phyloP scores from a whole-genome alignment of 768 basidiomycete species.

The Brasilioporus rufonigricans region DNA sequence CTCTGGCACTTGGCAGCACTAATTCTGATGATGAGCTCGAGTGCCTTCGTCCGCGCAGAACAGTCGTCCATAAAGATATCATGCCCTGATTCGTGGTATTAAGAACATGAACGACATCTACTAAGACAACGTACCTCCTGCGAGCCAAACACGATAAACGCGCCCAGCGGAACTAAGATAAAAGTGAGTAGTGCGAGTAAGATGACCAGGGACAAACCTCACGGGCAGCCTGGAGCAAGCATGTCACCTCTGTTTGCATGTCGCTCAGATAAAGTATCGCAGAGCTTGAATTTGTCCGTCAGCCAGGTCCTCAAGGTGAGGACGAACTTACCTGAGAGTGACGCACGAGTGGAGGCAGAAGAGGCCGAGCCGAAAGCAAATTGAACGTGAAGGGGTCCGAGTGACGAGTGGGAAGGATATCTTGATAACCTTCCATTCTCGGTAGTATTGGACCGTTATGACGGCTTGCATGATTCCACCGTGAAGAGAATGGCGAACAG shows the following conservation, averaged over 20 bases:
- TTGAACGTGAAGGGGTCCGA: constrained; percentile 34
- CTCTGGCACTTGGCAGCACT: constrained; percentile 26
- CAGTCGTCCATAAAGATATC: constrained; percentile 32
- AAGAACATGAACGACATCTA: not conserved
- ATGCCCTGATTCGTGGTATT: constrained; percentile 33
- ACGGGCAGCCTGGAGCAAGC: constrained; percentile 53
- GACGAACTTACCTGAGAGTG: constrained; percentile 39
- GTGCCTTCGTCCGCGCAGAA: constrained; percentile 8
- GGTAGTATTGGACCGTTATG: constrained; percentile 44
- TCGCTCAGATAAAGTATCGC: constrained; percentile 38
- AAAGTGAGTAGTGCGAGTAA: not conserved
- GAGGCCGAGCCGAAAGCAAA: constrained; percentile 39
- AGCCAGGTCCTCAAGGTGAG: not conserved
- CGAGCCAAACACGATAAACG: constrained; percentile 47
- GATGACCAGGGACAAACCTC: constrained; percentile 16
- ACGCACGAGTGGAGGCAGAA: constrained; percentile 47
- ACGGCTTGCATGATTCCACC: constrained; percentile 32
- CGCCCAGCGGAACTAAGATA: constrained; percentile 46
- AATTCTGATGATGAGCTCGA: constrained; percentile 7
- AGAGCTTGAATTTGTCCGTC: constrained; percentile 26
- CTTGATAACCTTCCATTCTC: constrained; percentile 37
- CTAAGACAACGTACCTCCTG: constrained; percentile 38
- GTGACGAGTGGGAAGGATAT: constrained; percentile 41
- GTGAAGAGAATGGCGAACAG: constrained; percentile 1
- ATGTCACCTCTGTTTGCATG: constrained; percentile 33